Evolutionary conservation across 495 filamentous ascomycete species (phyloP).

Genomic region (Tuber brumale): DNA sequence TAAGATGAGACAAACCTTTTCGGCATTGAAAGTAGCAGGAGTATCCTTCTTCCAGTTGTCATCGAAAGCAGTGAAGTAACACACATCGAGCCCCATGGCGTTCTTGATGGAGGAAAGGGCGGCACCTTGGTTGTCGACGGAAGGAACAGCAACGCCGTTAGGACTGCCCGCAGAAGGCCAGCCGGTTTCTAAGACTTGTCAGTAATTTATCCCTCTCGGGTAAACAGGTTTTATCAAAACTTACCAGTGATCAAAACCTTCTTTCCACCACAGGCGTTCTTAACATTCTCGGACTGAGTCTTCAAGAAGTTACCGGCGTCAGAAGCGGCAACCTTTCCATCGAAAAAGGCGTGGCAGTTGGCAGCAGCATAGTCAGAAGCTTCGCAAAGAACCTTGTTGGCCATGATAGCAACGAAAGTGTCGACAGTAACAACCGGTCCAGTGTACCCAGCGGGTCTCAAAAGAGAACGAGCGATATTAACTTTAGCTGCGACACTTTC

Average conservation of each 20-base stretch:
- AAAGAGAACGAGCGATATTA: conserved; percentile 48
- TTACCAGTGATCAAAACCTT: conserved; percentile 49
- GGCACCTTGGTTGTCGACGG: conserved; percentile 53
- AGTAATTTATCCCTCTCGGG: not conserved
- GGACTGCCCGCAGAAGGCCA: conserved; percentile 65
- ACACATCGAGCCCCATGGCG: conserved; percentile 51
- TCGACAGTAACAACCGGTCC: conserved; percentile 76
- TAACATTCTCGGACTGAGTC: conserved; percentile 50
- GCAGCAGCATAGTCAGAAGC: conserved; percentile 70
- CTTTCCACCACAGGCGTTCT: conserved; percentile 52
- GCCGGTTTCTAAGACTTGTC: conserved; percentile 60
- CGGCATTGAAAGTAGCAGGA: conserved; percentile 56
- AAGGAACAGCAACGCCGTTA: conserved; percentile 61
- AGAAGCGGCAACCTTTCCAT: conserved; percentile 51
- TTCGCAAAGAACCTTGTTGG: conserved; percentile 64
- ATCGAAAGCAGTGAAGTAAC: conserved; percentile 71
- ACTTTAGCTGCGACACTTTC: conserved; percentile 45
- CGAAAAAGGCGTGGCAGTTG: conserved; percentile 83
- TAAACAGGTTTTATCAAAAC: conserved; percentile 8
- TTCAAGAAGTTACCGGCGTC: conserved; percentile 60
- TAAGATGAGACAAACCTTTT: conserved; percentile 46
- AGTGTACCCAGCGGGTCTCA: conserved; percentile 59
- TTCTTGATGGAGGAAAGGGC: conserved; percentile 59
- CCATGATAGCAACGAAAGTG: conserved; percentile 60
- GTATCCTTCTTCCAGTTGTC: conserved; percentile 72